A percentile compares a stretch with the other conserved stretches of the same genome.
phyloP scores from a whole-genome alignment of 2,329 filamentous ascomycete species.

The Scortechinia acanthostroma region DNA sequence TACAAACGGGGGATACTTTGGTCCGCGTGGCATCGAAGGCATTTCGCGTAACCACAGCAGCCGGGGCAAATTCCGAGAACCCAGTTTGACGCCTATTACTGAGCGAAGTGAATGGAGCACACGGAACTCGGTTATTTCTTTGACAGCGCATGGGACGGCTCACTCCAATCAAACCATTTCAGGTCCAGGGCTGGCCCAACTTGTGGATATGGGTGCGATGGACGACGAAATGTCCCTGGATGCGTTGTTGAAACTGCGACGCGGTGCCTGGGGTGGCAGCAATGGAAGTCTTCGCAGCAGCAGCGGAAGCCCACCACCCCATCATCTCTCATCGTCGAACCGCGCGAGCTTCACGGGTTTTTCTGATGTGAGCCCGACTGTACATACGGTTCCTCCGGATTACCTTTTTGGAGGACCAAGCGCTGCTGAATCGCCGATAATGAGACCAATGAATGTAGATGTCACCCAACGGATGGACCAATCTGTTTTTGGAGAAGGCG shows the following conservation, averaged over 20 bases:
- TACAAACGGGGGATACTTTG: conserved; percentile 83
- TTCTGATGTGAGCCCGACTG: not conserved
- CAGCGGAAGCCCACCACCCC: conserved; percentile 36
- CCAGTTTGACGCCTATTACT: conserved; percentile 91
- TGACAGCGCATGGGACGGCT: conserved; percentile 39
- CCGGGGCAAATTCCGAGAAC: conserved; percentile 70
- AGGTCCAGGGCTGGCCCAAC: conserved; percentile 70
- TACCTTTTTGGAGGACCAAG: too few species aligned
- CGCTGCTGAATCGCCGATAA: too few species aligned
- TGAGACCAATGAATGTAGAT: too few species aligned
- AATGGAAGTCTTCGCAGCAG: conserved; percentile 65
- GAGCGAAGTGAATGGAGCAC: conserved; percentile 95
- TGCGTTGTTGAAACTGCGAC: conserved; percentile 65
- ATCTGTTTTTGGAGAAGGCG: too few species aligned
- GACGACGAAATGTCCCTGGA: conserved; percentile 69
- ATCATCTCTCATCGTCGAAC: not conserved
- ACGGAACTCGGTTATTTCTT: conserved; percentile 79
- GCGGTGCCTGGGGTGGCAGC: conserved; percentile 74
- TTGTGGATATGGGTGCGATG: conserved; percentile 49
- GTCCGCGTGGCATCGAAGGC: conserved; percentile 63
- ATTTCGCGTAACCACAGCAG: conserved; percentile 52
- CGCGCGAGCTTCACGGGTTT: not conserved
- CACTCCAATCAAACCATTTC: conserved; percentile 42
- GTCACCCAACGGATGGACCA: too few species aligned
- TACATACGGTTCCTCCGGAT: not conserved